Evolutionary conservation across 2,329 filamentous ascomycete species (phyloP).

Genomic region (Sordariomycetes sp.): DNA sequence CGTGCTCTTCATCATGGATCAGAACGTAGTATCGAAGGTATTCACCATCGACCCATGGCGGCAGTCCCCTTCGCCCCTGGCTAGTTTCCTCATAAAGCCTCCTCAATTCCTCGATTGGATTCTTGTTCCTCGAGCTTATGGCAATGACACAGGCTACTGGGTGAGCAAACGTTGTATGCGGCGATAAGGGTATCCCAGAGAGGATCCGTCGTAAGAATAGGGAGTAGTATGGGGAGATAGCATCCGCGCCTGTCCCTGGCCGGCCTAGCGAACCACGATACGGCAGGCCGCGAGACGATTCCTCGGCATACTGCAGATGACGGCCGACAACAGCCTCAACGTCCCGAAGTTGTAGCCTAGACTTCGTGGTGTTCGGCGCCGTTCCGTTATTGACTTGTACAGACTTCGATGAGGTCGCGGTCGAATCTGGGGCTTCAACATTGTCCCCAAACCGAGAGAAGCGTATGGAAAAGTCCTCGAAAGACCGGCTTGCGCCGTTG

Average conservation of each 20-base stretch:
- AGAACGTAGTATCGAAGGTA: constrained; percentile 94
- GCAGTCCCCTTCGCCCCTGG: constrained; percentile 58
- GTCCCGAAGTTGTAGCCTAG: constrained; percentile 32
- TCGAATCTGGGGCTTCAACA: constrained; percentile 34
- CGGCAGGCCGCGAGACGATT: constrained; percentile 26
- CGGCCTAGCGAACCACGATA: constrained; percentile 23
- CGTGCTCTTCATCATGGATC: constrained; percentile 89
- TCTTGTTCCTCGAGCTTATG: constrained; percentile 76
- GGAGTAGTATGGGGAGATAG: constrained; percentile 68
- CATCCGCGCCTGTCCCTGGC: constrained; percentile 29
- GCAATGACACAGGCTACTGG: constrained; percentile 91
- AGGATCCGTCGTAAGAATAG: constrained; percentile 74
- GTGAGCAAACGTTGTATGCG: constrained; percentile 89
- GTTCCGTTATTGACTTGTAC: neutral
- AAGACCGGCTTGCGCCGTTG: constrained; percentile 66
- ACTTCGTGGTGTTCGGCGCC: constrained; percentile 6
- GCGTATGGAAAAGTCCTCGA: constrained; percentile 82
- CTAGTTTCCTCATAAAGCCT: constrained; percentile 77
- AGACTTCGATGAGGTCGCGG: constrained; percentile 11
- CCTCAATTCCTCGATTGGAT: constrained; percentile 77
- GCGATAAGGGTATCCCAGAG: constrained; percentile 62
- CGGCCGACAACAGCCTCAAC: constrained; percentile 72
- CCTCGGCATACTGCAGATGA: constrained; percentile 66
- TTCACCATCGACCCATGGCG: constrained; percentile 79
- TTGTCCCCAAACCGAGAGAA: constrained; percentile 61